These are phyloP conservation scores for Xylaria intraflava DNA, from an alignment of 495 filamentous ascomycete species.

Conservation along the genomic window DNA sequence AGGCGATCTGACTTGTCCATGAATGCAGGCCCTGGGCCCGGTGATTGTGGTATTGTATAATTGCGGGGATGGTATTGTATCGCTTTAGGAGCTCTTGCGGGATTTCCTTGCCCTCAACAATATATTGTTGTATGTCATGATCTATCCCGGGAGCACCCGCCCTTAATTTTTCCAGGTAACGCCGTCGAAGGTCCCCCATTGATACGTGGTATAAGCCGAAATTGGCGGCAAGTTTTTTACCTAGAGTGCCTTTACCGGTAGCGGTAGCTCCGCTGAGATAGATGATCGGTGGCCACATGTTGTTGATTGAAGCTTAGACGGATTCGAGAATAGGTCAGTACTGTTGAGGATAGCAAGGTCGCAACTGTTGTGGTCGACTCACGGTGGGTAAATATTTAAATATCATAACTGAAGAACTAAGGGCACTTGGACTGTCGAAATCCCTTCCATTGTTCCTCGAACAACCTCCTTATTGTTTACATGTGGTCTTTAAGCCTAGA, in stretches of 20 bases:
- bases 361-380: no score
- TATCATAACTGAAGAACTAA: no score
- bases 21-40: not conserved
- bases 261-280: constrained; percentile 3
- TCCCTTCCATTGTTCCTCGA: no score
- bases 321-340: no score
- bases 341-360: no score
- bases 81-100: not conserved
- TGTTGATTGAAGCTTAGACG: not conserved
- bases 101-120: not conserved
- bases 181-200: not conserved
- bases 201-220: constrained; percentile 3
- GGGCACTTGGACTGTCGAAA: no score
- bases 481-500: no score
- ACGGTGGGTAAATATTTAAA: no score
- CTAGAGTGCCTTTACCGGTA: not conserved
- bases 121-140: not conserved
- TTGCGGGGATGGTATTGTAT: not conserved
- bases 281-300: not conserved
- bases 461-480: no score
- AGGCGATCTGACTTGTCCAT: not conserved
- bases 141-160: not conserved
- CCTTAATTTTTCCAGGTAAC: not conserved
- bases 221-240: not conserved
- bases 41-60: not conserved